Base-by-base conservation (phyloP, 2,329 filamentous ascomycete genomes). In the Graphilbum fragrans region DNA sequence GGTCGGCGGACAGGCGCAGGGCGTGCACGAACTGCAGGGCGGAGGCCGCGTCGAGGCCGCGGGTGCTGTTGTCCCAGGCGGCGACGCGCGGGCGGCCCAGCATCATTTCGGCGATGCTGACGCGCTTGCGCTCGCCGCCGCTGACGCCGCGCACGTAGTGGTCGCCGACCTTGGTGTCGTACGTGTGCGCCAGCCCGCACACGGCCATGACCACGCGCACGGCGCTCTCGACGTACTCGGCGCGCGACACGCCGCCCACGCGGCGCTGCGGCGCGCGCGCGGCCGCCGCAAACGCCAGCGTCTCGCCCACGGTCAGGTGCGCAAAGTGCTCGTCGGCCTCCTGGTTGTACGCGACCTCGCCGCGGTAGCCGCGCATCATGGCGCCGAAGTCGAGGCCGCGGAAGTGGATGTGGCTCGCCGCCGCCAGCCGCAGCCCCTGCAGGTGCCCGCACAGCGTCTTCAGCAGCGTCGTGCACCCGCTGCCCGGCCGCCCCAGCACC, bases 51-150 rank as follows among this genome's bases (percentile, higher is more conserved):
- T 83, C 80, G 2, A 84, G 60, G 2, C 80, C 80, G 43, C 67
- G 65, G 0, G 77, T 82, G 2, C 71, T 75, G 44, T 83, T 82
- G 48, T 79, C 82, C 82, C 82, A 86, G 44, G 78, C 80, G 55
- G 83, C 79, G 2, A 74, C 64, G 35, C 70, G 77, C 2, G 75
- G 72, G 16, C 67, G 58, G 0, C 65, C 65, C 10, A 70, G 68
- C 44, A 82, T 74, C 6, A 79, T 79, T 57, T 86, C 82, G 5
- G 78, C 80, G 49, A 86, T 84, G 38, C 74, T 80, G 5, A 87
- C 82, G 55, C 83, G 76, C 60, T 87, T 85, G 45, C 75, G 66
- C 53, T 81, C 77, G 25, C 77, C 77, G 7, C 77, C 77, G 18
- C 69, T 74, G 2, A 81, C 69, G 12, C 62, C 62, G 16, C 79